phyloP scores from a whole-genome alignment of 768 basidiomycete species.

The Daedalea quercina region DNA sequence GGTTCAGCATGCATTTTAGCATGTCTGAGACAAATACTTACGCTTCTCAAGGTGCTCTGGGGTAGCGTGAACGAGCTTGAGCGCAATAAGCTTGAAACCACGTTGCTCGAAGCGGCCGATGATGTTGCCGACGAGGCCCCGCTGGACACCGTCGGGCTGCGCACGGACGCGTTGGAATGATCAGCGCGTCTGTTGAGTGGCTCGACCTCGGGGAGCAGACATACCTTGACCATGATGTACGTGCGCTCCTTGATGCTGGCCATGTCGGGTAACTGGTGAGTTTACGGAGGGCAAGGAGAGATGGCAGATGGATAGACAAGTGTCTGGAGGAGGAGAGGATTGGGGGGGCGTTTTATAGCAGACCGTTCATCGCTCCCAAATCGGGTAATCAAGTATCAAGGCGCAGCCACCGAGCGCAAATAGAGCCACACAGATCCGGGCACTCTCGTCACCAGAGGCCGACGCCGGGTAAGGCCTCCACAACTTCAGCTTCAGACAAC shows the following conservation, averaged over 20 bases:
- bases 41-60: slow-evolving; percentile 88
- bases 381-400: slow-evolving; percentile 11
- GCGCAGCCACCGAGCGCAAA: slow-evolving; percentile 30
- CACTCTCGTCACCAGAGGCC: slow-evolving; percentile 14
- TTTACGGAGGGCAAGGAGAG: slow-evolving; percentile 14
- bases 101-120: slow-evolving; percentile 95
- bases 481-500: slow-evolving; percentile 8
- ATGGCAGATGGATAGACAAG: slow-evolving; percentile 24
- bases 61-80: slow-evolving; percentile 83
- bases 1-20: background rate
- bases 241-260: slow-evolving; percentile 70
- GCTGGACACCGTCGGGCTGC: slow-evolving; percentile 98
- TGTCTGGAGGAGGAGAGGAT: slow-evolving; percentile 14
- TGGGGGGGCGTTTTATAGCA: slow-evolving; percentile 23
- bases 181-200: background rate
- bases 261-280: slow-evolving; percentile 22
- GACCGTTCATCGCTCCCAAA: slow-evolving; percentile 15
- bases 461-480: slow-evolving; percentile 4
- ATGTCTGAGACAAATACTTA: slow-evolving; percentile 22
- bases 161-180: background rate
- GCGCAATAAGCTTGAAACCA: slow-evolving; percentile 93
- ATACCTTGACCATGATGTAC: slow-evolving; percentile 99
- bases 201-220: slow-evolving; percentile 7
- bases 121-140: slow-evolving; percentile 92
- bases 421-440: slow-evolving; percentile 34